phyloP scores from a whole-genome alignment of 225 moss, liverwort and hornwort genomes.

The Straminergon stramineum region DNA sequence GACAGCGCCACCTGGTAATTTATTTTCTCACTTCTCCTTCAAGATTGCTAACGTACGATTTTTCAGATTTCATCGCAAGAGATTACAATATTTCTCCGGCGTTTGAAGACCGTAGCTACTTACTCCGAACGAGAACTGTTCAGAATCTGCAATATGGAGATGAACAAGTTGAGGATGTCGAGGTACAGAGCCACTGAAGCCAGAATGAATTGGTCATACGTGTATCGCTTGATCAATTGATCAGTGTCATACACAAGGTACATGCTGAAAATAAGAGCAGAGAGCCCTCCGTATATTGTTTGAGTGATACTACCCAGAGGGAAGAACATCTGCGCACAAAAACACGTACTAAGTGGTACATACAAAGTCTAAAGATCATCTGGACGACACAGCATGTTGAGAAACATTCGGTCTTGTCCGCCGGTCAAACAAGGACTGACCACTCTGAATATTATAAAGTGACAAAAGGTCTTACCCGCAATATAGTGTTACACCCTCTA shows the following conservation, averaged over 20 bases:
- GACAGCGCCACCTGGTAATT: not conserved
- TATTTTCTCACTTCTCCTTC: slow-evolving; percentile 1
- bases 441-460: not conserved
- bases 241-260: slow-evolving; percentile 95
- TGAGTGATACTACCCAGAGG: slow-evolving; percentile 65
- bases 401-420: not conserved
- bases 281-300: slow-evolving; percentile 73
- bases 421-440: not conserved
- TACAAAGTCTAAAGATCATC: not conserved
- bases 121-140: slow-evolving; percentile 52
- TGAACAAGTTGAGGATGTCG: slow-evolving; percentile 93
- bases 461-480: not conserved
- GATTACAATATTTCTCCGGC: not conserved
- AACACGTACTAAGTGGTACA: not conserved
- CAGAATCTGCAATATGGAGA: slow-evolving; percentile 72
- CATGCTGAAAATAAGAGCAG: slow-evolving; percentile 76
- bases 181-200: slow-evolving; percentile 89
- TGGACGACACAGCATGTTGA: not conserved
- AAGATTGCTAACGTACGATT: not conserved
- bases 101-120: not conserved
- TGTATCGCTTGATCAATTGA: slow-evolving; percentile 86
- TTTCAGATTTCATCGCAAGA: not conserved
- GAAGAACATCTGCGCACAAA: slow-evolving; percentile 51
- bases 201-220: slow-evolving; percentile 81
- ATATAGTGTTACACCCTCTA: not conserved